phyloP scores from a whole-genome alignment of 2,329 filamentous ascomycete species.

The Fusarium mangiferae region DNA sequence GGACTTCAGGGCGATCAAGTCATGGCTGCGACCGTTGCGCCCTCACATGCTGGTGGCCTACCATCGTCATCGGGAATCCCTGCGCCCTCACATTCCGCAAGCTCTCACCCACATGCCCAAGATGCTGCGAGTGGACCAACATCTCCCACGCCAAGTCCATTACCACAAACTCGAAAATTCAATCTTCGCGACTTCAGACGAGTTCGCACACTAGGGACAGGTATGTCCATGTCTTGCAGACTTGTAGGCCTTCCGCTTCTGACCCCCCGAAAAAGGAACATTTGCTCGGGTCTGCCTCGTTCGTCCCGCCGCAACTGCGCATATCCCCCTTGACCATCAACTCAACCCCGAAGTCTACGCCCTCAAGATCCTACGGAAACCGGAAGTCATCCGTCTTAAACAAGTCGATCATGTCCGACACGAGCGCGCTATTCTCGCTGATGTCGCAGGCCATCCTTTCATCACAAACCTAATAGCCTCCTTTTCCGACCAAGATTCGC shows the following conservation, averaged over 20 bases:
- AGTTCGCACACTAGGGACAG: slow-evolving; percentile 80
- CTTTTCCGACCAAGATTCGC: slow-evolving; percentile 80
- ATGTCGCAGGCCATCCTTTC: slow-evolving; percentile 83
- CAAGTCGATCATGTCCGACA: slow-evolving; percentile 89
- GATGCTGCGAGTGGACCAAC: slow-evolving; percentile 19
- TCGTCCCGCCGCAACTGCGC: slow-evolving; percentile 67
- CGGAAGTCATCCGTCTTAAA: slow-evolving; percentile 81
- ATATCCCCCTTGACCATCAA: slow-evolving; percentile 49
- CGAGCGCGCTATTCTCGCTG: slow-evolving; percentile 80
- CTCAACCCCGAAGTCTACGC: slow-evolving; percentile 71
- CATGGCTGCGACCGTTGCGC: slow-evolving; percentile 49
- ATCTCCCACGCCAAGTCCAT: slow-evolving; percentile 30
- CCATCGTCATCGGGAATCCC: slow-evolving; percentile 39
- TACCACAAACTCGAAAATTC: slow-evolving; percentile 46
- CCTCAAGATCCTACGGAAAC: slow-evolving; percentile 80
- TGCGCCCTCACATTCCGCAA: slow-evolving; percentile 34
- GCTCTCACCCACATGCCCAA: slow-evolving; percentile 31
- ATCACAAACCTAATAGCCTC: slow-evolving; percentile 82
- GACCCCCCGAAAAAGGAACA: slow-evolving; percentile 62
- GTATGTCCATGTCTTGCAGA: slow-evolving; percentile 53
- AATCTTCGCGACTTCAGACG: slow-evolving; percentile 71
- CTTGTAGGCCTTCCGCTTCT: neutral
- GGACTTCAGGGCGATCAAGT: neutral
- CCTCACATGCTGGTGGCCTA: slow-evolving; percentile 44
- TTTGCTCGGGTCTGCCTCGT: slow-evolving; percentile 87